Conservation (phyloP, 345 rosid species). For the Populus euphratica region DNA sequence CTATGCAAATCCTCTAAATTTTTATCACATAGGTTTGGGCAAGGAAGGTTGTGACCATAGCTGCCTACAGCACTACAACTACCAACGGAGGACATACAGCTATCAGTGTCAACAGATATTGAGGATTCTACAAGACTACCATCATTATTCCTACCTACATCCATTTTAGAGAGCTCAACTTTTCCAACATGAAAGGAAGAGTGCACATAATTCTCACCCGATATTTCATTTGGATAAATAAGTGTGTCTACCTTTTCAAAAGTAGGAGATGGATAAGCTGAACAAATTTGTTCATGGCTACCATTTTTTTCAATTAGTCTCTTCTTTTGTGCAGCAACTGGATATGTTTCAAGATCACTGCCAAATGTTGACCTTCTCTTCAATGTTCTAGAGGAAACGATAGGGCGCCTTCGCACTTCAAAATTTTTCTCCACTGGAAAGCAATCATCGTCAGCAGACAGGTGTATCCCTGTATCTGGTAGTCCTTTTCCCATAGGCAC, state of each 20-base stretch:
- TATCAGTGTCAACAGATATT: conserved; percentile 12
- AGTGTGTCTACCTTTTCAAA: conserved; percentile 23
- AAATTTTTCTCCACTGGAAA: conserved; percentile 15
- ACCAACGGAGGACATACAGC: conserved; percentile 39
- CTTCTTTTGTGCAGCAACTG: conserved; percentile 11
- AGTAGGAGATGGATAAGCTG: conserved; percentile 9
- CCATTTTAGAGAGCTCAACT: conserved; percentile 13
- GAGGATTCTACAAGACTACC: conserved; percentile 9
- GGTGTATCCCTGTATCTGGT: neutral
- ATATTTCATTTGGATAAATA: conserved; percentile 13
- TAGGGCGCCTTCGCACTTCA: neutral
- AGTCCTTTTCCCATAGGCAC: neutral
- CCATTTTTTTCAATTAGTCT: conserved; percentile 11
- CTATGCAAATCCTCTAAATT: conserved; percentile 13
- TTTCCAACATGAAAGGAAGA: conserved; percentile 20
- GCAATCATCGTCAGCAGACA: conserved; percentile 2
- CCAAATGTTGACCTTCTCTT: conserved; percentile 14
- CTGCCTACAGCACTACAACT: conserved; percentile 27
- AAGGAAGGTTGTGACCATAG: conserved; percentile 4
- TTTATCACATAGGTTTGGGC: neutral
- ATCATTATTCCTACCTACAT: conserved; percentile 9
- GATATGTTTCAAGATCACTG: conserved; percentile 11
- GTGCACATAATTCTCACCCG: conserved; percentile 20
- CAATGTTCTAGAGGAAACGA: conserved; percentile 3
- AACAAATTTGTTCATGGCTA: neutral